Evolutionary conservation across 1,139 yeast species (phyloP), one percentile per base, ranked within the genome.

Genomic region (Yamadazyma trypodendri): DNA sequence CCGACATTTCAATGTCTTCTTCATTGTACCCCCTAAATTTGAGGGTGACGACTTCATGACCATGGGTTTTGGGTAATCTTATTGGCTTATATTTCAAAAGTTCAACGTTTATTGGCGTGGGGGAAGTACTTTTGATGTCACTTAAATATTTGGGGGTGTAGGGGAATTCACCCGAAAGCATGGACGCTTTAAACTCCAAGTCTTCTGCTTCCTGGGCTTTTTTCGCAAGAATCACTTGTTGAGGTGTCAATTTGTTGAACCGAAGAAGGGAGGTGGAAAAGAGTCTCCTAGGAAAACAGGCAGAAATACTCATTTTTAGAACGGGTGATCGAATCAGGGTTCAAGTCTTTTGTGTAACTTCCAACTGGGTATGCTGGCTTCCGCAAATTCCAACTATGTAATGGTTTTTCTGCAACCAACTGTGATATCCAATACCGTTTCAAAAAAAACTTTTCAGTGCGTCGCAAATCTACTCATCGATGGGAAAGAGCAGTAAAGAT

Each of bases 401-500:
- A n/a, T n/a, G n/a, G 23, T 21, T 21, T 21, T 21, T 21, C 9
- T 21, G 23, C 10, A 21, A 21, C 23, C 7, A 21, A 11, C n/a
- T 6, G 14, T 21, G 9, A 7, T 21, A 10, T 21, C 23, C 23
- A 21, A 10, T 21, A 10, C 7, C 7, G 23, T 21, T 21, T 5
- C 11, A 23, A 23, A n/a, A 11, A n/a, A 23, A 23, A 23, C n/a
- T 11, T 23, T 23, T 18, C 21, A 18, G 21, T 23, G 25, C n/a
- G 13, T 23, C 25, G 25, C 25, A n/a, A 23, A 23, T 18, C 21
- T 15, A n/a, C 20, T 27, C 20, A 27, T 27, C 18, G 14, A 90
- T 92, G 97, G 97, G 98, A 36, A 89, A 90, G 59, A 83, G 94
- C 50, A 86, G 95, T 63, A 92, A 92, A 57, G 98, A 92, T 60